Evolutionary conservation across 495 filamentous ascomycete species (phyloP).

Genomic region (Aspergillus baeticus): DNA sequence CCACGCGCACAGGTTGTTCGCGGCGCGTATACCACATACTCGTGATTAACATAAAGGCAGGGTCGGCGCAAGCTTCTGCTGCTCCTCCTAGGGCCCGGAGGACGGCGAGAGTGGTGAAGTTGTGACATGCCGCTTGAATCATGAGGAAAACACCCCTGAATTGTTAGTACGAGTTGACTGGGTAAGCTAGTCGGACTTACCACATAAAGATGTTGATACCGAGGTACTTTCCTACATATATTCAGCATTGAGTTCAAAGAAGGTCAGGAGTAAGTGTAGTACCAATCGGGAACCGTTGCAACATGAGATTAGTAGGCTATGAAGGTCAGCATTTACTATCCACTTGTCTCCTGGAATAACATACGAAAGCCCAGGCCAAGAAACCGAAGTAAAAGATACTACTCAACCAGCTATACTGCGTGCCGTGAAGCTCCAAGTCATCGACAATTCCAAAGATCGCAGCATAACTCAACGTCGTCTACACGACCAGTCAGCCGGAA

Average conservation of each 20-base stretch:
- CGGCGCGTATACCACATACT: constrained; percentile 53
- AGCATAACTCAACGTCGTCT: constrained; percentile 58
- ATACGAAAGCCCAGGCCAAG: constrained; percentile 43
- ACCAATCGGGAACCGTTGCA: constrained; percentile 58
- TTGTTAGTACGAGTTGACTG: background rate
- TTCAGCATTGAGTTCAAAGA: constrained; percentile 7
- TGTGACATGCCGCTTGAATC: constrained; percentile 53
- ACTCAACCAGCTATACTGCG: constrained; percentile 50
- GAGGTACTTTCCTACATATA: constrained; percentile 49
- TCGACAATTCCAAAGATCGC: constrained; percentile 58
- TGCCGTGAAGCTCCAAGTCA: constrained; percentile 44
- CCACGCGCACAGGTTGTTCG: constrained; percentile 59
- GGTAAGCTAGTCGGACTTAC: constrained; percentile 16
- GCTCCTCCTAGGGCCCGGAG: constrained; percentile 53
- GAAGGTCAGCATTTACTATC: background rate
- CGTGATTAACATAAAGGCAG: constrained; percentile 37
- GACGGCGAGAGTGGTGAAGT: constrained; percentile 51
- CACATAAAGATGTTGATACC: constrained; percentile 61
- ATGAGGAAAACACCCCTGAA: constrained; percentile 53
- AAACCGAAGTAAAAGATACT: constrained; percentile 54
- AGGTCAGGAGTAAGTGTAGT: background rate
- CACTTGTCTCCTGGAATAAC: background rate
- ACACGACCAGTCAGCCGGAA: constrained; percentile 15
- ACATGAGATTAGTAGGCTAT: constrained; percentile 49
- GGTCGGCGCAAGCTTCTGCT: constrained; percentile 53